Evolutionary conservation across 768 basidiomycete species (phyloP).

Genomic region (Suillus subluteus): DNA sequence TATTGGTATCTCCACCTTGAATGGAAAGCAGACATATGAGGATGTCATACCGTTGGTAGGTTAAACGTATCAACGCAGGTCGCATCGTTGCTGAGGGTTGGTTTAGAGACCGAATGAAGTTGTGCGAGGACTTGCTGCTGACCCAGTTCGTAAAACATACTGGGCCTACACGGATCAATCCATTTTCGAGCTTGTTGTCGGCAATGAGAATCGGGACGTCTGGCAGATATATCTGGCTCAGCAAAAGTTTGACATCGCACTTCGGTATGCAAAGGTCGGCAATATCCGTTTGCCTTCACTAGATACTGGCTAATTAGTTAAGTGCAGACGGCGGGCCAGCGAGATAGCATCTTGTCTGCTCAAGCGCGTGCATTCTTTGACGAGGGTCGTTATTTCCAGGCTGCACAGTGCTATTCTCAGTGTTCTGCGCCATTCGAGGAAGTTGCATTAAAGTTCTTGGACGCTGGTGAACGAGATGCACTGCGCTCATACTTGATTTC

Average conservation of each 20-base stretch:
- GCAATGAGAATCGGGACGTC: constrained; percentile 91
- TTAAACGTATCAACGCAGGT: constrained; percentile 4
- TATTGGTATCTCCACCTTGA: constrained; percentile 75
- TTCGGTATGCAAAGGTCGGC: constrained; percentile 80
- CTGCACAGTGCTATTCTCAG: constrained; percentile 91
- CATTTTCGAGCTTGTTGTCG: constrained; percentile 83
- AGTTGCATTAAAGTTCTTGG: constrained; percentile 87
- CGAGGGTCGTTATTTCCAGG: constrained; percentile 82
- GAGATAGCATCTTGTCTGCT: constrained; percentile 79
- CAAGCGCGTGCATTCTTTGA: constrained; percentile 84
- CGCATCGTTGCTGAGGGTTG: constrained; percentile 13
- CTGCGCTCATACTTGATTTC: constrained; percentile 89
- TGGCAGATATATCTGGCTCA: constrained; percentile 90
- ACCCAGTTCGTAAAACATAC: constrained; percentile 87
- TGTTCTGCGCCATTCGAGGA: constrained; percentile 90
- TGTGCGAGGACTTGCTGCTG: constrained; percentile 76
- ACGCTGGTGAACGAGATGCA: constrained; percentile 88
- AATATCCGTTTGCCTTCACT: not conserved
- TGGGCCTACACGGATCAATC: constrained; percentile 94
- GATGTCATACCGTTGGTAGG: constrained; percentile 80
- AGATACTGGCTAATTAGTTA: not conserved
- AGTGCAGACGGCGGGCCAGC: constrained; percentile 78
- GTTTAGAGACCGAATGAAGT: constrained; percentile 73
- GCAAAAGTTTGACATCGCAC: constrained; percentile 74
- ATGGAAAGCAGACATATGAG: constrained; percentile 83